These are phyloP conservation scores for Moniliophthora roreri DNA, from an alignment of 1,284 basidiomycete species.

Conservation along the genomic window DNA sequence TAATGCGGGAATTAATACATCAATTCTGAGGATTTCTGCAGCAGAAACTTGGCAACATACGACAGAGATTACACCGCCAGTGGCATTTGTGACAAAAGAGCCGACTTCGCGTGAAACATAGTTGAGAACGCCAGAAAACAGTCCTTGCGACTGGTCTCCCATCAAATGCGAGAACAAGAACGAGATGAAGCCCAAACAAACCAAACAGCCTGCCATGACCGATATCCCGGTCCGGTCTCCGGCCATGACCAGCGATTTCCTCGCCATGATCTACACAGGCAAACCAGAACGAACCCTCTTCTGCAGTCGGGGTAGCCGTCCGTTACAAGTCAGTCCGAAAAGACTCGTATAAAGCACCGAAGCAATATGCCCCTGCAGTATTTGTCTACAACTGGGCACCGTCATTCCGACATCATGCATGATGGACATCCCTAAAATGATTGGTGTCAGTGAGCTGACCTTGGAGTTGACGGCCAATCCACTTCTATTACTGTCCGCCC, in stretches of 20 bases:
- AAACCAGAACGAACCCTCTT: too few species aligned
- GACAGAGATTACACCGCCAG: conserved; percentile 38
- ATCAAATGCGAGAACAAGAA: conserved; percentile 6
- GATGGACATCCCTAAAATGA: too few species aligned
- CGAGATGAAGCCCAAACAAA: conserved; percentile 1
- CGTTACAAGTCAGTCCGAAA: too few species aligned
- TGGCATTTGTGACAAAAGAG: conserved; percentile 66
- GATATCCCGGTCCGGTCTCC: background rate
- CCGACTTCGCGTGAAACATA: conserved; percentile 72
- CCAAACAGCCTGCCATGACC: background rate
- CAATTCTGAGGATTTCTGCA: conserved; percentile 3
- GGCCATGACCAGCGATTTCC: background rate
- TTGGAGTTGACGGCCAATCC: too few species aligned
- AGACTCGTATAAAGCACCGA: too few species aligned
- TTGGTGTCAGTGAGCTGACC: too few species aligned
- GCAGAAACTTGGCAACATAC: conserved; percentile 13
- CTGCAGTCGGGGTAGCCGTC: too few species aligned
- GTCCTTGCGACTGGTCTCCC: conserved; percentile 27
- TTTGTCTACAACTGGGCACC: too few species aligned
- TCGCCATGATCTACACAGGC: too few species aligned
- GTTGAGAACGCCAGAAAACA: conserved; percentile 64
- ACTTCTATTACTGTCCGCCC: too few species aligned
- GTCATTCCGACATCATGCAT: too few species aligned
- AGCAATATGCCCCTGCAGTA: too few species aligned
- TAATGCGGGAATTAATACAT: conserved; percentile 3